phyloP scores from a whole-genome alignment of 306 rosid genomes.

The Styphnolobium japonicum region DNA sequence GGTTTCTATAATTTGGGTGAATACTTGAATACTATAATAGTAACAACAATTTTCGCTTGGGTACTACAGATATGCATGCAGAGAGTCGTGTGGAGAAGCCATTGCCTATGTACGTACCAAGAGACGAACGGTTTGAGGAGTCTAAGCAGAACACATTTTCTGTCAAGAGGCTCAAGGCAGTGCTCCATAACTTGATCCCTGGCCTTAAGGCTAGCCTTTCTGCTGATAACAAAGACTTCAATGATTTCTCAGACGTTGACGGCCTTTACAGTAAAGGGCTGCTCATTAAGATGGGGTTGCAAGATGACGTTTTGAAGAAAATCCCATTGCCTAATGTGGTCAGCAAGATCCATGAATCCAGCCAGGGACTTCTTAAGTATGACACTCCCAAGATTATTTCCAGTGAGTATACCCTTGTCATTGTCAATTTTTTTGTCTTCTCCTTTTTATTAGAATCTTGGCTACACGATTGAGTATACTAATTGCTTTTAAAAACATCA shows the following conservation, averaged over 20 bases:
- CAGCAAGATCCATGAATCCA: constrained; percentile 56
- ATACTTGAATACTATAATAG: neutral
- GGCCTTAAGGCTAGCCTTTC: constrained; percentile 65
- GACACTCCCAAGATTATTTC: constrained; percentile 78
- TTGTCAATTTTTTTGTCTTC: neutral
- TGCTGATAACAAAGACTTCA: constrained; percentile 63
- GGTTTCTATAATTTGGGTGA: neutral
- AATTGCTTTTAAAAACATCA: neutral
- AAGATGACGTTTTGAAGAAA: constrained; percentile 69
- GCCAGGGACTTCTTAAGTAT: constrained; percentile 65
- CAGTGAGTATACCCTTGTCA: constrained; percentile 54
- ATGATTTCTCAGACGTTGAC: constrained; percentile 77
- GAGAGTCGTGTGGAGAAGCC: constrained; percentile 96
- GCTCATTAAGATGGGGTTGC: constrained; percentile 58
- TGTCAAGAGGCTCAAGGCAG: constrained; percentile 76
- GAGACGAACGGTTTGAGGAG: constrained; percentile 94
- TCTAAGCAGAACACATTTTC: constrained; percentile 63
- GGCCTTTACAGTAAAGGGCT: constrained; percentile 79
- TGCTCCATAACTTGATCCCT: constrained; percentile 76
- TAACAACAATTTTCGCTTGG: neutral
- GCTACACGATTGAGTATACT: neutral
- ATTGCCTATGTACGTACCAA: constrained; percentile 82
- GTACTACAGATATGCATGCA: constrained; percentile 45
- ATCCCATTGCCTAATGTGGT: constrained; percentile 58
- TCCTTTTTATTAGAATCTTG: neutral